Evolutionary conservation across 2,329 filamentous ascomycete genomes (phyloP).

Genomic region (Scytalidium lignicola): DNA sequence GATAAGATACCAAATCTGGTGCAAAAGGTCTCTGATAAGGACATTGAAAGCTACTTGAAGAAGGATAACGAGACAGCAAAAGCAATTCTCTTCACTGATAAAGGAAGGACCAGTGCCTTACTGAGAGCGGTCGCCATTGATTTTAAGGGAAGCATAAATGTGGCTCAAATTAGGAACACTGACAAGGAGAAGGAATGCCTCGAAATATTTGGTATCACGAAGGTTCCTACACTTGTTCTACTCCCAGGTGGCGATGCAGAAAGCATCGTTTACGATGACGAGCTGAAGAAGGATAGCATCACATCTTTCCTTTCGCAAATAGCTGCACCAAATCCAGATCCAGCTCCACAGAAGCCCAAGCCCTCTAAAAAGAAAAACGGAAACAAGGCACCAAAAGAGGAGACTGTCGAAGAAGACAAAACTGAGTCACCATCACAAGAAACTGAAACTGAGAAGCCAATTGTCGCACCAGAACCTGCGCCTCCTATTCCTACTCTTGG

Average conservation of each 20-base stretch:
- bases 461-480: conserved; percentile 45
- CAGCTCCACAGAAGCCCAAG: conserved; percentile 44
- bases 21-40: conserved; percentile 72
- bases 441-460: conserved; percentile 33
- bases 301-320: conserved; percentile 77
- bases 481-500: conserved; percentile 62
- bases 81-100: conserved; percentile 89
- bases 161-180: conserved; percentile 69
- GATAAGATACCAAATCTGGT: conserved; percentile 92
- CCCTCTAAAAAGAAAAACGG: conserved; percentile 39
- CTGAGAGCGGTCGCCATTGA: conserved; percentile 85
- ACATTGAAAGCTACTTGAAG: conserved; percentile 68
- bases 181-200: conserved; percentile 72
- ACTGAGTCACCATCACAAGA: conserved; percentile 39
- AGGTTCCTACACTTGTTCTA: conserved; percentile 77
- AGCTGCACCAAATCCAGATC: conserved; percentile 74
- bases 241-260: conserved; percentile 67
- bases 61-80: conserved; percentile 67
- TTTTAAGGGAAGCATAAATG: conserved; percentile 71
- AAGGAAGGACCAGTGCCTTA: conserved; percentile 79
- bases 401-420: conserved; percentile 45
- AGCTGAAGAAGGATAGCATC: conserved; percentile 79
- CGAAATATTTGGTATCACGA: conserved; percentile 67
- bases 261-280: conserved; percentile 69
- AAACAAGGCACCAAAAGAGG: conserved; percentile 42